phyloP scores from a whole-genome alignment of 805 yeast species.

The Nakazawaea peltata region DNA sequence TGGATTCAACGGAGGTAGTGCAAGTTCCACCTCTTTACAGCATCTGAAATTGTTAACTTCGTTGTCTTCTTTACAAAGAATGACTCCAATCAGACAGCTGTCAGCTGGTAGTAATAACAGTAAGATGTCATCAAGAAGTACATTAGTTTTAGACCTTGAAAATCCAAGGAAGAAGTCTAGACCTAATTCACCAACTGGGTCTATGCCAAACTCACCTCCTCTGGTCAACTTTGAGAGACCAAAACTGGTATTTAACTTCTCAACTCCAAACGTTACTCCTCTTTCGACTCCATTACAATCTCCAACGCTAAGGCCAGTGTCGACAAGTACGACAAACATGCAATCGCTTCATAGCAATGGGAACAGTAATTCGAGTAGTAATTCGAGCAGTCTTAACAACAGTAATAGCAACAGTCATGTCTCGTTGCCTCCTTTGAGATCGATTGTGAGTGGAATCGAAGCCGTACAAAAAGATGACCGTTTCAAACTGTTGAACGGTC shows the following conservation, averaged over 20 bases:
- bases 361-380: background rate
- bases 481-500: slow-evolving; percentile 16
- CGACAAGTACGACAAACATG: slow-evolving; percentile 4
- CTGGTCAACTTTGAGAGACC: slow-evolving; percentile 13
- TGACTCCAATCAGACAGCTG: slow-evolving; percentile 44
- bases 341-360: slow-evolving; percentile 7
- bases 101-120: slow-evolving; percentile 12
- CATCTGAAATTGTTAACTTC: slow-evolving; percentile 19
- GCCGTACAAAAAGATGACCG: slow-evolving; percentile 17
- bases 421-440: slow-evolving; percentile 25
- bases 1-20: slow-evolving; percentile 13
- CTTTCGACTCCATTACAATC: slow-evolving; percentile 27
- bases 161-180: slow-evolving; percentile 27
- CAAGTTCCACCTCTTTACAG: slow-evolving; percentile 8
- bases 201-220: slow-evolving; percentile 16
- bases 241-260: slow-evolving; percentile 21
- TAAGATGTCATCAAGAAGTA: slow-evolving; percentile 6
- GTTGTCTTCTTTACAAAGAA: slow-evolving; percentile 47
- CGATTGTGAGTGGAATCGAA: slow-evolving; percentile 20
- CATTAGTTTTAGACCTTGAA: slow-evolving; percentile 17
- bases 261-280: slow-evolving; percentile 27
- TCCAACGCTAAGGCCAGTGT: slow-evolving; percentile 23
- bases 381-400: background rate
- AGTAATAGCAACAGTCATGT: background rate
- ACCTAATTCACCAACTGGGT: slow-evolving; percentile 24